These are phyloP conservation scores for Xylariales sp. DNA, from an alignment of 2,329 filamentous ascomycete genomes.

Conservation along the genomic window DNA sequence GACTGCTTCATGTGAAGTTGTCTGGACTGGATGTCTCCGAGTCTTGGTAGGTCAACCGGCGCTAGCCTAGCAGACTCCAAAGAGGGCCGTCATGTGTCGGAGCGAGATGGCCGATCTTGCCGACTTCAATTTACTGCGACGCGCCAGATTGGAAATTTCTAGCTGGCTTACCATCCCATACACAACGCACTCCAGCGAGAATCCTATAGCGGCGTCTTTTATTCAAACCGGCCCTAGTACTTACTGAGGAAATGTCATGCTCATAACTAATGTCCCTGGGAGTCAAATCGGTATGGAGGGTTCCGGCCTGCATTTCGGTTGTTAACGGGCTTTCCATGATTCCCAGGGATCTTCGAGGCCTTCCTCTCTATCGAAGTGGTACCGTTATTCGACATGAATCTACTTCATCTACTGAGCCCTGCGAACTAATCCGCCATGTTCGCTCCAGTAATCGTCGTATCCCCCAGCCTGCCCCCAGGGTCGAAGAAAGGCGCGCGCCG, in stretches of 20 bases:
- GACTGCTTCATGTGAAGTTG: background rate
- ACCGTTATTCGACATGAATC: background rate
- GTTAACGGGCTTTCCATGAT: conserved; percentile 22
- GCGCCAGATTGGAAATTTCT: conserved; percentile 7
- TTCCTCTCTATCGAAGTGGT: background rate
- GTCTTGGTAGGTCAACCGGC: no score
- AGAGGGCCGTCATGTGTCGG: no score
- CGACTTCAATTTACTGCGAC: no score
- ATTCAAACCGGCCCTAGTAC: background rate
- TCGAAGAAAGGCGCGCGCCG: background rate
- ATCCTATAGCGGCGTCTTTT: conserved; percentile 7
- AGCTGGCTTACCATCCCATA: background rate
- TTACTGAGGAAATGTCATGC: conserved; percentile 16
- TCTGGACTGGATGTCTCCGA: no score
- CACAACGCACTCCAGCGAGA: background rate
- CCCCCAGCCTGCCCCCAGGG: background rate
- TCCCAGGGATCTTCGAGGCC: conserved; percentile 20
- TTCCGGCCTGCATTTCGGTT: conserved; percentile 17
- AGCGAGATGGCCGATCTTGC: no score
- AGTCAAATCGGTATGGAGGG: conserved; percentile 25
- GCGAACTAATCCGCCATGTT: background rate
- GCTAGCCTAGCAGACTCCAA: no score
- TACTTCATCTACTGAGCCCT: background rate
- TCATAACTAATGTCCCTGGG: conserved; percentile 29
- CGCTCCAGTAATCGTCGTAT: no score